A percentile compares a stretch with the other conserved stretches of the same genome.
Conservation (phyloP, 257 asterid species). For the Solanum ossicruentum region DNA sequence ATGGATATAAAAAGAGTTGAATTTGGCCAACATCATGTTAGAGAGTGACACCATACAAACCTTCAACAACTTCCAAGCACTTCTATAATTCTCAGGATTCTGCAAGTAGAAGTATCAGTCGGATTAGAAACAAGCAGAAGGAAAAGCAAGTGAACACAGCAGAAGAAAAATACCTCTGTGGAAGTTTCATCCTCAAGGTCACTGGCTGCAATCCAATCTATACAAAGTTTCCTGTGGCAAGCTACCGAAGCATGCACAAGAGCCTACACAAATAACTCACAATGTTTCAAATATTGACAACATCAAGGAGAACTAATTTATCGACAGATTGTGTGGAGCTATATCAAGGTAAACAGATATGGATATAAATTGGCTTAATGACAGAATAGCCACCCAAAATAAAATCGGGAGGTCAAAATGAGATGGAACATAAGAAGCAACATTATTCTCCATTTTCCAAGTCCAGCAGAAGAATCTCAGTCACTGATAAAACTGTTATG, state of each 20-base stretch:
- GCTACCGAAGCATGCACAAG: constrained; percentile 91
- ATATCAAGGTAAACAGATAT: background rate
- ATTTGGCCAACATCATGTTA: background rate
- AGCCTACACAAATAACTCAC: constrained; percentile 48
- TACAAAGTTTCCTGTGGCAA: constrained; percentile 55
- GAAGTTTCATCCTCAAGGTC: constrained; percentile 77
- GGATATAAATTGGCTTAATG: background rate
- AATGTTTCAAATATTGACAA: background rate
- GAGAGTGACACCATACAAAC: constrained; percentile 21
- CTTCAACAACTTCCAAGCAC: constrained; percentile 81
- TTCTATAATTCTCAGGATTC: constrained; percentile 59
- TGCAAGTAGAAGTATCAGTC: constrained; percentile 17
- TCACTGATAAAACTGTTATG: background rate
- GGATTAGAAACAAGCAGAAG: constrained; percentile 10
- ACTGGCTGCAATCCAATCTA: constrained; percentile 86
- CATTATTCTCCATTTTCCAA: background rate
- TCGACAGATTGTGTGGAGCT: background rate
- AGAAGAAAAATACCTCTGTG: constrained; percentile 33
- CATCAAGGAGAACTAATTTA: background rate
- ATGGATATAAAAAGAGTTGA: background rate
- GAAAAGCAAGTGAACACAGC: background rate
- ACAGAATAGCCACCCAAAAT: background rate
- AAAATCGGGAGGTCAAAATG: background rate
- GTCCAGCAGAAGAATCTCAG: background rate
- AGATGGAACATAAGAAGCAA: background rate